Percentiles rank a stretch among this genome's conserved stretches.
phyloP scores from a whole-genome alignment of 306 rosid genomes.

The Prunus fruticosa region DNA sequence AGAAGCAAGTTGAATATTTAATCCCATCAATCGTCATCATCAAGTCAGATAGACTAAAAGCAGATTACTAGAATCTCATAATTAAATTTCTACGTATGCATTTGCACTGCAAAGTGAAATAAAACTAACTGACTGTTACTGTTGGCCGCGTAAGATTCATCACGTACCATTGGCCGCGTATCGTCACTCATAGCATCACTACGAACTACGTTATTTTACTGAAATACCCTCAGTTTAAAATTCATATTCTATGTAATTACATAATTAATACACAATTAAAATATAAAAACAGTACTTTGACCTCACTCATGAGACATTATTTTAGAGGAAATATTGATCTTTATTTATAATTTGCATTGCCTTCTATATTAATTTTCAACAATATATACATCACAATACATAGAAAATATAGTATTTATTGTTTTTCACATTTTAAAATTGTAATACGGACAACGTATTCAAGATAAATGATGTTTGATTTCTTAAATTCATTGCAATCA shows the following conservation, averaged over 20 bases:
- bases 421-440: too few relatives aligned
- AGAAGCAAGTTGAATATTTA: neutral
- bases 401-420: too few relatives aligned
- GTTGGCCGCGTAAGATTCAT: constrained; percentile 36
- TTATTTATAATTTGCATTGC: too few relatives aligned
- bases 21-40: neutral
- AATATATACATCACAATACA: too few relatives aligned
- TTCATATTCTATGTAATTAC: neutral
- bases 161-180: constrained; percentile 15
- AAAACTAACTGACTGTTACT: constrained; percentile 8
- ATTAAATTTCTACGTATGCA: neutral
- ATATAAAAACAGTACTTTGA: neutral
- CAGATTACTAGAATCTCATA: neutral
- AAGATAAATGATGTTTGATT: too few relatives aligned
- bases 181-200: constrained; percentile 7
- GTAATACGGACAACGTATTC: too few relatives aligned
- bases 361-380: too few relatives aligned
- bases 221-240: neutral
- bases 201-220: constrained; percentile 1
- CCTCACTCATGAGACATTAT: neutral
- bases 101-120: neutral
- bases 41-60: neutral
- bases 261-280: neutral
- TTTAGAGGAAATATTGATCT: too few relatives aligned
- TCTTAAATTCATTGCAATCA: too few relatives aligned